Conservation (phyloP, 345 rosid genomes). For the Raphanus raphanistrum region DNA sequence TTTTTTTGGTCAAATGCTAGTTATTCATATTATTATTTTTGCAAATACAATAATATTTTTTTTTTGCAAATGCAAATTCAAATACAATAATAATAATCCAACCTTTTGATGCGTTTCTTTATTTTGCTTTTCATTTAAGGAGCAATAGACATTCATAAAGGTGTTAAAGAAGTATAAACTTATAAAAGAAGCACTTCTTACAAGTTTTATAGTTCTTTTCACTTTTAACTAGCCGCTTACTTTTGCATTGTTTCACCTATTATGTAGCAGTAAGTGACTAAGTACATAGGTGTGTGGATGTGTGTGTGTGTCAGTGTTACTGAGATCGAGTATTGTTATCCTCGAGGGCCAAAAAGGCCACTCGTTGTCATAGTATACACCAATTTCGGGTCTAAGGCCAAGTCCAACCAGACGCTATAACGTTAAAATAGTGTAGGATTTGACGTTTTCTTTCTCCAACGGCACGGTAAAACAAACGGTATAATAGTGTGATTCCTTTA, state of each 20-base stretch:
- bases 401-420: no score
- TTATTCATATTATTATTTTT: background rate
- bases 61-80: no score
- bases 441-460: no score
- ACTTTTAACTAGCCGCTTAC: background rate
- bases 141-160: background rate
- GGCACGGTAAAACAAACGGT: no score
- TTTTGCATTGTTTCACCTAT: background rate
- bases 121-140: background rate
- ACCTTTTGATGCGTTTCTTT: background rate
- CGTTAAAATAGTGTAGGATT: no score
- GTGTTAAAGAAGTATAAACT: background rate
- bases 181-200: background rate
- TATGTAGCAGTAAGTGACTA: background rate
- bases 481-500: no score
- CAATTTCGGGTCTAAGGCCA: constrained; percentile 2
- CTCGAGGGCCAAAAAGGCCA: background rate
- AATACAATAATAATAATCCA: background rate
- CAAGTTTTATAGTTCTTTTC: background rate
- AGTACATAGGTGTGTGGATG: background rate
- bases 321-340: background rate
- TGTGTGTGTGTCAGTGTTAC: background rate
- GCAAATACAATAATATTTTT: no score
- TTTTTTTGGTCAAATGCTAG: background rate
- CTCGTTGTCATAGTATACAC: constrained; percentile 16